These are phyloP conservation scores for Tuber indicum DNA, from an alignment of 495 filamentous ascomycete genomes.

Conservation along the genomic window DNA sequence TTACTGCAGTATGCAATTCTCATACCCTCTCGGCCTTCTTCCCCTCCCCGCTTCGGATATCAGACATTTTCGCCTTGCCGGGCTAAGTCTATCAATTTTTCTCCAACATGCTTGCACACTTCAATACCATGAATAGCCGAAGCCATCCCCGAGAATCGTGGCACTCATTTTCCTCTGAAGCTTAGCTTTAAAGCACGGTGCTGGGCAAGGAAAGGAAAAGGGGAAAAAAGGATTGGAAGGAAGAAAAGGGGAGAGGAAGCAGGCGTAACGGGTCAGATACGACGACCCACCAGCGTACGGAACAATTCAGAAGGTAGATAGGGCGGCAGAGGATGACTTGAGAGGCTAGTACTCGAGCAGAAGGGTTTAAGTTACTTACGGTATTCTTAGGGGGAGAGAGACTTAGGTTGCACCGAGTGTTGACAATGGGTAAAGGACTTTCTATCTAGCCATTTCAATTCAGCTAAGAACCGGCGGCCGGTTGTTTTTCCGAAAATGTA, in stretches of 20 bases:
- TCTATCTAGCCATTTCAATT: neutral
- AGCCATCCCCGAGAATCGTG: constrained; percentile 7
- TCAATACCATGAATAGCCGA: constrained; percentile 28
- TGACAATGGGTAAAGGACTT: neutral
- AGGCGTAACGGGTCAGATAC: neutral
- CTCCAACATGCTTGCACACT: constrained; percentile 4
- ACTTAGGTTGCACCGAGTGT: neutral
- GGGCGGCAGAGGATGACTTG: neutral
- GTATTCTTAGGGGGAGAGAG: neutral
- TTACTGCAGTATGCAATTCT: constrained; percentile 25
- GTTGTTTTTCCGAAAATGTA: constrained; percentile 31
- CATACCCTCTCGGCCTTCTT: constrained; percentile 2
- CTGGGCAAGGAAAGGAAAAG: neutral
- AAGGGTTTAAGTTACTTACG: neutral
- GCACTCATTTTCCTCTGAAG: constrained; percentile 9
- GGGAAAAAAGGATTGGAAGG: neutral
- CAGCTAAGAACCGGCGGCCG: constrained; percentile 4
- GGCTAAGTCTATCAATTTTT: constrained; percentile 19
- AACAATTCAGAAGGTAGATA: neutral
- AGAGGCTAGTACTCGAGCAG: neutral
- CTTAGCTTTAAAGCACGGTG: neutral
- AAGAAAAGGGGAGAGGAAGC: neutral
- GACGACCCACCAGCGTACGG: neutral
- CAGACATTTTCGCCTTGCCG: constrained; percentile 15
- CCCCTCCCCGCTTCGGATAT: neutral